Evolutionary conservation across 202 grass and related monocot species (phyloP).

Genomic region (Digitaria exilis): DNA sequence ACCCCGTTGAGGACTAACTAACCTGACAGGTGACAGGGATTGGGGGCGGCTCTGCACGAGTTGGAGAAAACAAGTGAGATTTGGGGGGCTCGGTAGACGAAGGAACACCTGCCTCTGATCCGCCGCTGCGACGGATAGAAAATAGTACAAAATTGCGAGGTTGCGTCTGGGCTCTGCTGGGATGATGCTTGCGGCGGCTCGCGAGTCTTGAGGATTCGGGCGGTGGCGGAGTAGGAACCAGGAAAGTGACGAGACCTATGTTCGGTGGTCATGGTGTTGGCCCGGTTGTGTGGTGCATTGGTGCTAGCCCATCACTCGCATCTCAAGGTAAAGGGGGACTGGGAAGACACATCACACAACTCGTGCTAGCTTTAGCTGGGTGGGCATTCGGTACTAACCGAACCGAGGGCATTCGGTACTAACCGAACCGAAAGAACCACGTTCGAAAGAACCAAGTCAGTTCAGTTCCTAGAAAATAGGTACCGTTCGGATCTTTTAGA

Average conservation of each 20-base stretch:
- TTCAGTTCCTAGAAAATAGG: too few relatives aligned
- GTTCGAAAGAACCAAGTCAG: too few relatives aligned
- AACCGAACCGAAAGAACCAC: too few relatives aligned
- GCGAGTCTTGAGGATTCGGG: background rate
- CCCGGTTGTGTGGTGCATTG: background rate
- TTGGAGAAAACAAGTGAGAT: conserved; percentile 14
- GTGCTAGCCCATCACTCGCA: background rate
- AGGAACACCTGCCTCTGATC: background rate
- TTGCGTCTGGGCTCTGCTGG: background rate
- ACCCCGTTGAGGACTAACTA: background rate
- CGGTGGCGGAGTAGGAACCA: conserved; percentile 7
- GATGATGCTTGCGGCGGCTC: conserved; percentile 15
- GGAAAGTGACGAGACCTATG: conserved; percentile 26
- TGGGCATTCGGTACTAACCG: too few relatives aligned
- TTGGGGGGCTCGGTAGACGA: conserved; percentile 5
- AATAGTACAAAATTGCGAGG: background rate
- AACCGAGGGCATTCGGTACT: too few relatives aligned
- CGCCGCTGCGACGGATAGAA: background rate
- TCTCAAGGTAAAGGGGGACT: background rate
- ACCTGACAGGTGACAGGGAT: conserved; percentile 17
- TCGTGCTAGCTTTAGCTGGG: background rate
- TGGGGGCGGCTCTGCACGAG: background rate
- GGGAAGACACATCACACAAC: background rate
- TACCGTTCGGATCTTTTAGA: too few relatives aligned
- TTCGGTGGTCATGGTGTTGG: background rate